Conservation (phyloP, 73 alveolate genomes). For the Tetrahymena elliotti region DNA sequence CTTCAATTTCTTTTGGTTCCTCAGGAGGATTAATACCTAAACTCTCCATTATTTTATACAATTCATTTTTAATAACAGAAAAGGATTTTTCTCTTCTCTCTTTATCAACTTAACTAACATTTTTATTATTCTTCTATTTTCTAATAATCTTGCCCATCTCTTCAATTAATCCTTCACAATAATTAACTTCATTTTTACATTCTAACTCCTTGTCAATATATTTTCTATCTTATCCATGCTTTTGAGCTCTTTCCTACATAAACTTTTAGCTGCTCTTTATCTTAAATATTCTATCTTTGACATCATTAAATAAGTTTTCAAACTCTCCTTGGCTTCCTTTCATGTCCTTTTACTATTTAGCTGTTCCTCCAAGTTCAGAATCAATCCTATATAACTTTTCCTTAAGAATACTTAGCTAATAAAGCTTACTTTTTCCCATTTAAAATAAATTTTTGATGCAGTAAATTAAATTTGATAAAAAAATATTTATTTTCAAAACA, state of each 20-base stretch:
- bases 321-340: not conserved
- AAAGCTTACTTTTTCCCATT: not conserved
- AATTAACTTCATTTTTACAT: not conserved
- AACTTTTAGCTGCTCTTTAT: not conserved
- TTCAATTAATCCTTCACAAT: not conserved
- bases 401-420: not conserved
- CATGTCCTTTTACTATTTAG: not conserved
- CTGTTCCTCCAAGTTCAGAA: not conserved
- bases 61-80: not conserved
- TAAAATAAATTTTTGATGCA: not conserved
- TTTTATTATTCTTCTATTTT: not conserved
- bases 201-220: not conserved
- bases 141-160: not conserved
- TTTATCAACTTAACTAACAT: not conserved
- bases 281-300: not conserved
- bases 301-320: not conserved
- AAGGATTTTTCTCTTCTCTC: not conserved
- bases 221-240: not conserved
- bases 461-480: not conserved
- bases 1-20: not conserved
- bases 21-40: not conserved
- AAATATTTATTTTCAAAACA: too few relatives aligned
- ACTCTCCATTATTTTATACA: not conserved
- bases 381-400: not conserved
- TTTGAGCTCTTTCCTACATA: not conserved